Conservation (phyloP, 805 yeast species). For the Candida ficus region DNA sequence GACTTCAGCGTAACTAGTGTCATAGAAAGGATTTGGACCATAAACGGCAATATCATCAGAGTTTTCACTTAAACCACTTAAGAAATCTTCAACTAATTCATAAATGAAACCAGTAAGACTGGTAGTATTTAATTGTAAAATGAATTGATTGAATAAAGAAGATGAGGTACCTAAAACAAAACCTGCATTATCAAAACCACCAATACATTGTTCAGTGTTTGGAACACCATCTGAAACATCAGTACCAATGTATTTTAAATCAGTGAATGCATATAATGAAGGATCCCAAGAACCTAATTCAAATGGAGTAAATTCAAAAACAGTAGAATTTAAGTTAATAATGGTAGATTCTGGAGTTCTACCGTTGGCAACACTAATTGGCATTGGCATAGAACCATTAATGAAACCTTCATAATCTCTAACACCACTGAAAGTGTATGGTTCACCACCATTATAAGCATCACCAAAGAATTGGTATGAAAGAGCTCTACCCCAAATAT, state of each 20-base stretch:
- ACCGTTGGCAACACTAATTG: constrained; percentile 59
- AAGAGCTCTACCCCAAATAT: constrained; percentile 74
- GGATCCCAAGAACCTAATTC: constrained; percentile 93
- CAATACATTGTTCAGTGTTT: constrained; percentile 43
- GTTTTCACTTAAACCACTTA: constrained; percentile 40
- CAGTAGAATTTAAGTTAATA: constrained; percentile 62
- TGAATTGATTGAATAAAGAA: constrained; percentile 65
- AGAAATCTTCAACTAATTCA: constrained; percentile 37
- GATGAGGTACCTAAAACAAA: constrained; percentile 81
- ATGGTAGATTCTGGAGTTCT: constrained; percentile 54
- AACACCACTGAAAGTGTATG: constrained; percentile 51
- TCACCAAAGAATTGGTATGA: constrained; percentile 69
- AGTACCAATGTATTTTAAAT: constrained; percentile 67
- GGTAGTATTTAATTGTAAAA: constrained; percentile 52
- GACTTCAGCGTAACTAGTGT: constrained; percentile 33
- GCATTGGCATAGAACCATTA: constrained; percentile 66
- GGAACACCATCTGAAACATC: constrained; percentile 56
- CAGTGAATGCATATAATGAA: constrained; percentile 56
- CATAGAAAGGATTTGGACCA: constrained; percentile 65
- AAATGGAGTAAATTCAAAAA: constrained; percentile 56
- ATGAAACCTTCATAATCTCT: constrained; percentile 56
- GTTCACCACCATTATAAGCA: constrained; percentile 56
- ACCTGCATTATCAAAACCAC: constrained; percentile 78
- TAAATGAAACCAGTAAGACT: constrained; percentile 41
- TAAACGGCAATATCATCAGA: constrained; percentile 65